Conservation (phyloP, 2,329 filamentous ascomycete genomes). For the Penicillium sp. region DNA sequence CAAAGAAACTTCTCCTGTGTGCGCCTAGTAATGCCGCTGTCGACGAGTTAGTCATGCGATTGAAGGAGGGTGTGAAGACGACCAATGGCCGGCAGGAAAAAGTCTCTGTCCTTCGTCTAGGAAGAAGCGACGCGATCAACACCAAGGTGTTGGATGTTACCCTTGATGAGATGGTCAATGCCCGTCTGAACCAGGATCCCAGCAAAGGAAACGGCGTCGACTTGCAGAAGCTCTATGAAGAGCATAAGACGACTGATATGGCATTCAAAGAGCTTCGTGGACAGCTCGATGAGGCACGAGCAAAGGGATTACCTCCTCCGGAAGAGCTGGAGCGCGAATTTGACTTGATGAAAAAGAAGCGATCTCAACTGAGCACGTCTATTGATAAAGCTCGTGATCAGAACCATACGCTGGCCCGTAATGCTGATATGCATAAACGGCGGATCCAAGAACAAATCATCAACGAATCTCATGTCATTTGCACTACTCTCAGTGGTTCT, state of each 20-base stretch:
- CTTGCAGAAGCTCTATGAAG: constrained; percentile 66
- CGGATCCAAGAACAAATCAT: constrained; percentile 88
- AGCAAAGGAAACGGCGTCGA: constrained; percentile 49
- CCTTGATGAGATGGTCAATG: constrained; percentile 83
- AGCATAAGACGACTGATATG: constrained; percentile 60
- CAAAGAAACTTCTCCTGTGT: constrained; percentile 90
- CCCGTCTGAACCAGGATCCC: constrained; percentile 56
- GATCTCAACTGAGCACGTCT: constrained; percentile 70
- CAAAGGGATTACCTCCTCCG: constrained; percentile 46
- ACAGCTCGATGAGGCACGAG: constrained; percentile 66
- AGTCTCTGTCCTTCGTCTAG: constrained; percentile 84
- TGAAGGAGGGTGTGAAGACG: constrained; percentile 83
- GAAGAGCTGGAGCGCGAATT: constrained; percentile 68
- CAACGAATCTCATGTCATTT: constrained; percentile 86
- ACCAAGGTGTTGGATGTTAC: constrained; percentile 84
- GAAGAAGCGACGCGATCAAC: constrained; percentile 90
- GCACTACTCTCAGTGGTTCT: constrained; percentile 89
- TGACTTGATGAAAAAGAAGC: constrained; percentile 72
- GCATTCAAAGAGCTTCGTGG: constrained; percentile 69
- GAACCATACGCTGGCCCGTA: constrained; percentile 75
- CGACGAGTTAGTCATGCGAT: constrained; percentile 88
- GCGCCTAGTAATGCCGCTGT: constrained; percentile 98
- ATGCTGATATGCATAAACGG: constrained; percentile 80
- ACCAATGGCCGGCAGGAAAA: constrained; percentile 68
- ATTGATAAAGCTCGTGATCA: constrained; percentile 87